These are phyloP conservation scores for Anthostomella pinea DNA, from an alignment of 2,329 filamentous ascomycete species.

Conservation along the genomic window DNA sequence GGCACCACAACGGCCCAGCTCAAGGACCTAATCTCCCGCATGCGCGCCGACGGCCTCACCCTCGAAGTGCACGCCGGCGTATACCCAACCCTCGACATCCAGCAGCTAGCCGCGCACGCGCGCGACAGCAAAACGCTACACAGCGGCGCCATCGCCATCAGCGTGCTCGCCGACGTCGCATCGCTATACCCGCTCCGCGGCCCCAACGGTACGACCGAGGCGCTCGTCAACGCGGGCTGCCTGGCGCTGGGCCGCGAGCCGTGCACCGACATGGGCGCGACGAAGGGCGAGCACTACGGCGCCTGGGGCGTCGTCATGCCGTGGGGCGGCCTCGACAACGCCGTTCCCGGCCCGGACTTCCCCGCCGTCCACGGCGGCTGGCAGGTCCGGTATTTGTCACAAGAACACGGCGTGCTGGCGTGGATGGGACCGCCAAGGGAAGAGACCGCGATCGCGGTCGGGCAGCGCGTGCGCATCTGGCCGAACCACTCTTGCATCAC, in stretches of 20 bases:
- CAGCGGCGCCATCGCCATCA: constrained; percentile 60
- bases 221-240: constrained; percentile 64
- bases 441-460: constrained; percentile 52
- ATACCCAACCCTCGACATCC: constrained; percentile 73
- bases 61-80: constrained; percentile 75
- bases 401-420: constrained; percentile 73
- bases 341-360: constrained; percentile 40
- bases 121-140: constrained; percentile 40
- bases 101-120: constrained; percentile 73
- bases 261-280: constrained; percentile 49
- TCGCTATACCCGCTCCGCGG: constrained; percentile 63
- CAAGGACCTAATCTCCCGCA: constrained; percentile 36
- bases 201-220: constrained; percentile 51
- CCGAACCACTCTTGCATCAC: constrained; percentile 81
- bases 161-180: constrained; percentile 68
- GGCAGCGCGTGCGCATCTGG: constrained; percentile 68
- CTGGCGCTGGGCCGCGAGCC: constrained; percentile 72
- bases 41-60: constrained; percentile 38
- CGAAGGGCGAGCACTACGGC: constrained; percentile 49
- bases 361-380: constrained; percentile 49
- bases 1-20: constrained; percentile 34
- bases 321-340: constrained; percentile 44
- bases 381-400: constrained; percentile 69
- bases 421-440: constrained; percentile 49
- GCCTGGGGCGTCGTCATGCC: constrained; percentile 69